These are phyloP conservation scores for Erythrophleum fordii DNA, from an alignment of 306 rosid species.

Conservation along the genomic window DNA sequence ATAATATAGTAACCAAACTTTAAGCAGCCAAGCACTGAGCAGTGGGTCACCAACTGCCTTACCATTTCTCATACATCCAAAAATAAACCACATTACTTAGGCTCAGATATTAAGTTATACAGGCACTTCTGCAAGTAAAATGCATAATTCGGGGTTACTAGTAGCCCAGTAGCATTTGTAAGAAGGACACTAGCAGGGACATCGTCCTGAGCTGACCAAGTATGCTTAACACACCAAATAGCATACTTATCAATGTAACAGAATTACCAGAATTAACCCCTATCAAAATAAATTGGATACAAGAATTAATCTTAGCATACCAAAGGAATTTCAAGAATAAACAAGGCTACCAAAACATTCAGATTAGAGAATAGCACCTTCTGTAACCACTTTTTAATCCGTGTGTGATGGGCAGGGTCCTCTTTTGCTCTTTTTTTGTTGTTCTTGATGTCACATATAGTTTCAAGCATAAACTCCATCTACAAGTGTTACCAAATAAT, in stretches of 20 bases:
- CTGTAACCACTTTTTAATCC: constrained; percentile 90
- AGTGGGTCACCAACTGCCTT: not conserved
- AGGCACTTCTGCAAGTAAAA: not conserved
- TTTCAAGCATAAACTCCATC: constrained; percentile 99
- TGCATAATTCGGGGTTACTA: not conserved
- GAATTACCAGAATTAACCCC: not conserved
- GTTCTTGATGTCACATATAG: constrained; percentile 92
- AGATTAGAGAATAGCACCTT: constrained; percentile 58
- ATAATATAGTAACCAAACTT: not conserved
- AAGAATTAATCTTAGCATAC: not conserved
- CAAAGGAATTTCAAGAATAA: constrained; percentile 22
- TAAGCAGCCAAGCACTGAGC: too few species aligned
- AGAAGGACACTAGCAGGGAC: constrained; percentile 22
- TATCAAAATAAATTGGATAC: not conserved
- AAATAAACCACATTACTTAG: not conserved
- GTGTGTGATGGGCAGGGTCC: constrained; percentile 71
- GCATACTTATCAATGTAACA: not conserved
- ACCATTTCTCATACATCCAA: not conserved
- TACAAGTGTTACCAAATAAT: constrained; percentile 50
- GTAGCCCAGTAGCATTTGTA: constrained; percentile 13
- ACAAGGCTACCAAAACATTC: constrained; percentile 29
- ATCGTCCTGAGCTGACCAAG: not conserved
- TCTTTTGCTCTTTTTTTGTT: constrained; percentile 85
- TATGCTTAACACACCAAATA: not conserved
- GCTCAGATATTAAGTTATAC: not conserved